A percentile compares a stretch with the other conserved stretches of the same genome.
Conservation (phyloP, 257 asterid species). For the Przewalskia tangutica region DNA sequence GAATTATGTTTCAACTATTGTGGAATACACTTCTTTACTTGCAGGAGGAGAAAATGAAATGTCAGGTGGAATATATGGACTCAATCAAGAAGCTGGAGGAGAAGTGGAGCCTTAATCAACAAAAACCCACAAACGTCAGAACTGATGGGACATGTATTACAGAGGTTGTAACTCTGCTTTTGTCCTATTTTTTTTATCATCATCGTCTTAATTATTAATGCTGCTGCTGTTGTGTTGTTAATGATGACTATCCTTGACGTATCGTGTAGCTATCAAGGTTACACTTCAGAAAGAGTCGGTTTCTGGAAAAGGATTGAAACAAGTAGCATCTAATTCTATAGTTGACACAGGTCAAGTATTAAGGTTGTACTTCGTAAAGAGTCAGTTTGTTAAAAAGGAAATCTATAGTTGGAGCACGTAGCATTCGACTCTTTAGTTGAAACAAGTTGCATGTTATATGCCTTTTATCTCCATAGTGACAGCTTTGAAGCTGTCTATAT, state of each 20-base stretch:
- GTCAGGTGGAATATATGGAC: slow-evolving; percentile 97
- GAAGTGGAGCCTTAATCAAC: slow-evolving; percentile 79
- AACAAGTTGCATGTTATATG: neutral
- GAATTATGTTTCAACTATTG: neutral
- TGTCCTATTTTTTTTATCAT: neutral
- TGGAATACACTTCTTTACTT: slow-evolving; percentile 1
- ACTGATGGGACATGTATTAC: slow-evolving; percentile 10
- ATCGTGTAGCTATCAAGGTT: neutral
- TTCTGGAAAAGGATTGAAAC: neutral
- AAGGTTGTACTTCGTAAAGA: neutral
- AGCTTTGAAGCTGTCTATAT: neutral
- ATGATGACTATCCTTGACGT: neutral
- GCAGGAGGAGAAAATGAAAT: slow-evolving; percentile 92
- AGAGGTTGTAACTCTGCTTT: slow-evolving; percentile 39
- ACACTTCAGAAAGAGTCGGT: neutral
- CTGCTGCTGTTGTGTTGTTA: neutral
- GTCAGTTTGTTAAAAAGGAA: neutral
- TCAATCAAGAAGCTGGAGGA: slow-evolving; percentile 96
- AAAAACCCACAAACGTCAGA: slow-evolving; percentile 41
- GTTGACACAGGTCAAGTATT: neutral
- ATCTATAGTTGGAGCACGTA: neutral
- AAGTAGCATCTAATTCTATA: neutral
- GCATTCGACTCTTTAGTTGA: neutral
- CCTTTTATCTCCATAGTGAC: neutral
- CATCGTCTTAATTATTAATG: neutral